These are phyloP conservation scores for Penicillium parvum DNA, from an alignment of 495 filamentous ascomycete genomes.

Conservation along the genomic window DNA sequence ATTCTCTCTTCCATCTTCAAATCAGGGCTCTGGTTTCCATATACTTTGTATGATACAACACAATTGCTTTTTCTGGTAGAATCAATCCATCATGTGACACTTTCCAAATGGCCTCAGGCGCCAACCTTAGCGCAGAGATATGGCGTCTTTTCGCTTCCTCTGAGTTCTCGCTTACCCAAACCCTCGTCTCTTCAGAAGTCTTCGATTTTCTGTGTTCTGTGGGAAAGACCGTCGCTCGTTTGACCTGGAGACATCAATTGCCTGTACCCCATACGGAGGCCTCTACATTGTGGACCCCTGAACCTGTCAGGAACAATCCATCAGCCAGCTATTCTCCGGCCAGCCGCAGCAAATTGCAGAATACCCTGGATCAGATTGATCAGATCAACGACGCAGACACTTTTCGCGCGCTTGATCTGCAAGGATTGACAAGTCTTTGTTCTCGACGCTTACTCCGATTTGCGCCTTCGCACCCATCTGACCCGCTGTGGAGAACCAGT, in stretches of 20 bases:
- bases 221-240: constrained; percentile 20
- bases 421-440: not conserved
- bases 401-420: not conserved
- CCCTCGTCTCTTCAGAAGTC: constrained; percentile 3
- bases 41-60: constrained; percentile 26
- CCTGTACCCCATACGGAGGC: not conserved
- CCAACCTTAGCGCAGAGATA: constrained; percentile 13
- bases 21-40: constrained; percentile 6
- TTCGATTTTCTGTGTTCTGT: constrained; percentile 1
- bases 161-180: constrained; percentile 16
- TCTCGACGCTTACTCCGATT: constrained; percentile 13
- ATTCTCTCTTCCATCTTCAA: constrained; percentile 10
- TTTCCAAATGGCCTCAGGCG: constrained; percentile 3
- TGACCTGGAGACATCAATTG: constrained; percentile 5
- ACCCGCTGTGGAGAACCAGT: constrained; percentile 29
- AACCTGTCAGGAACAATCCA: constrained; percentile 5
- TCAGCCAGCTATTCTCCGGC: not conserved
- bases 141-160: constrained; percentile 18
- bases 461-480: no score
- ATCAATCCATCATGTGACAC: constrained; percentile 24
- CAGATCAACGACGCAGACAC: not conserved
- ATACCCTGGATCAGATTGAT: not conserved
- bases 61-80: constrained; percentile 20
- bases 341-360: not conserved
- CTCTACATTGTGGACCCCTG: not conserved